Evolutionary conservation across 768 basidiomycete genomes (phyloP), one percentile per base, ranked within the genome.

Genomic region (Psilocybe cubensis): DNA sequence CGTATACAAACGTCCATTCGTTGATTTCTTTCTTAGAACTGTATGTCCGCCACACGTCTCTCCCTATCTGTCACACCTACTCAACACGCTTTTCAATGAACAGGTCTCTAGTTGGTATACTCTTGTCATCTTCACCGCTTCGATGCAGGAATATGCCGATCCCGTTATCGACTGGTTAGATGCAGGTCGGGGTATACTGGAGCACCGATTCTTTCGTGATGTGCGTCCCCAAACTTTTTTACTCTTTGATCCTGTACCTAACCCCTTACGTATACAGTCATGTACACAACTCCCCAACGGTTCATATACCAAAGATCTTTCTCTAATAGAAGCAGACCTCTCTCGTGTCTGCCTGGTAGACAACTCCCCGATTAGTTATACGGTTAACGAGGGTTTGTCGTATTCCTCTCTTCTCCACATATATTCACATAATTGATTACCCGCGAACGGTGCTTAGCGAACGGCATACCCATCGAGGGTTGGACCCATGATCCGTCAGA

Each of bases 141-240:
- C 96, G 8, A 94, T 99, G 92, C 91, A 95, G 68, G 97, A 99
- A 74, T 99, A 99, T 71, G 97, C 97, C 59, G 97, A 99, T 77
- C 97, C 97, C 0, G 96, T 99, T 25, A 99, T 99, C 63, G 97
- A 99, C 74, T 99, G 97, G 97, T 77, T 99, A 52, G 97, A 99
- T 69, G 94, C 89, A 53, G 94, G 95, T 3, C 84, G 94, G 43
- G 96, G 95, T 17, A 92, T 98, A 56, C 84, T 99, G 31, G 85
- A 81, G 2, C 89, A 91, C 60, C 86, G 95, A 31, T 79, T 97
- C 61, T 99, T 98, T 75, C 86, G 97, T 60, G 94, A 97, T 79
- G 92, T 91, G 52, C 56, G 91, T 82, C 54, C 48, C 41, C 23
- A 35, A 40, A 50, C 47, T 52, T 29, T 58, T 35, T 43, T 49